Base-by-base conservation (phyloP, 73 alveolate genomes). In the Stentor coeruleus region DNA sequence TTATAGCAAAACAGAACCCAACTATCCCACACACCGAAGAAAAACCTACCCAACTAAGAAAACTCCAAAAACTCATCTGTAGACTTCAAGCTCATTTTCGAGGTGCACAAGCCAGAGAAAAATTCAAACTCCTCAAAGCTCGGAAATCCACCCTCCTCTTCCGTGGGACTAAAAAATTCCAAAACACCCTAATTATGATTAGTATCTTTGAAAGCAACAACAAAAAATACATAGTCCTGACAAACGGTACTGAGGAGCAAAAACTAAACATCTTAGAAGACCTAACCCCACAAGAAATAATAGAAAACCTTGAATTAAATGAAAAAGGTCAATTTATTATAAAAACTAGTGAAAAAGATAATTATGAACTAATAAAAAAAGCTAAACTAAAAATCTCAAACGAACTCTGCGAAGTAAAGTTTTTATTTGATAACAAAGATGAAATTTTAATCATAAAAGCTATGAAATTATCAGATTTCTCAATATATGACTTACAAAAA, bases 21-120 rank as follows among this genome's bases (percentile, higher is more conserved):
- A n/a, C n/a, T n/a, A n/a, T n/a, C n/a, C n/a, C n/a, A n/a, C n/a
- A n/a, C n/a, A n/a, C n/a, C n/a, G n/a, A n/a, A n/a, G n/a, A n/a
- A n/a, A n/a, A n/a, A n/a, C n/a, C n/a, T n/a, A n/a, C n/a, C n/a
- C n/a, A n/a, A n/a, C n/a, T n/a, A n/a, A n/a, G n/a, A n/a, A n/a
- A 66, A 66, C n/a, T 20, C 39, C 2, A 20, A 20, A 20, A 20
- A 20, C 1, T 66, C 33, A 66, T 66, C 0, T 20, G n/a, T 11
- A 66, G 33, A 31, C 0, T 66, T 20, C 79, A 66, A 66, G 79
- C 79, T 26, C n/a, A 40, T 11, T 37, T 66, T 20, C n/a, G 79
- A 2, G 79, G 40, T 0, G 33, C 33, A 26, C 36, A 26, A 26
- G 79, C 79, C 33, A 20, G 79, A 33, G 79, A 66, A 66, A 66